A percentile compares a stretch with the other conserved stretches of the same genome.
Conservation (phyloP, 208 protist species). For the Leishmania tarentolae region DNA sequence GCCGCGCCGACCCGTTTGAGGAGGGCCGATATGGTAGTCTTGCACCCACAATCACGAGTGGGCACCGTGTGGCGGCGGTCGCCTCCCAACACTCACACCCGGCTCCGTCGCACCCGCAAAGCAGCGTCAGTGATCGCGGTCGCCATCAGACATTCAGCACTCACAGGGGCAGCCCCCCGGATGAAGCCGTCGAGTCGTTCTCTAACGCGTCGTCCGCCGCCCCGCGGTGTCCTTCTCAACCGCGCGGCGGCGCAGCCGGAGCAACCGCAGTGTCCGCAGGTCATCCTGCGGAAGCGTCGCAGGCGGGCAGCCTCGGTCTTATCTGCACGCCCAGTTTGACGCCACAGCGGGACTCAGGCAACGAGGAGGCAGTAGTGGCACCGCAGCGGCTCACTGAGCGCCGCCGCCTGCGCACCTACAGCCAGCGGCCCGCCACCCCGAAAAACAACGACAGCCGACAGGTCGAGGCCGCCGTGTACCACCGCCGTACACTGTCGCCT, state of each 20-base stretch:
- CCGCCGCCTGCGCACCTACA: constrained; percentile 40
- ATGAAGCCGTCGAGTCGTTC: not conserved
- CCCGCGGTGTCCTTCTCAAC: not conserved
- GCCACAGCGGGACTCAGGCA: constrained; percentile 14
- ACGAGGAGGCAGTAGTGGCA: not conserved
- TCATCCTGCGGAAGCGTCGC: constrained; percentile 2
- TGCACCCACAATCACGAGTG: not conserved
- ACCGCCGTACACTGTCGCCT: constrained; percentile 7
- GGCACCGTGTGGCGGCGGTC: not conserved
- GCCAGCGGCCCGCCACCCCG: constrained; percentile 18
- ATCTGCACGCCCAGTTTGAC: constrained; percentile 19
- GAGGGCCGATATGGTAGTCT: not conserved
- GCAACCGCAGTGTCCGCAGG: not conserved
- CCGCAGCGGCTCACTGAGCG: constrained; percentile 3
- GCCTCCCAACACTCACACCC: not conserved
- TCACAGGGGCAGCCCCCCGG: not conserved
- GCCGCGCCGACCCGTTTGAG: not conserved
- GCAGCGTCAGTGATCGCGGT: not conserved
- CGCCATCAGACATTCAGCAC: not conserved
- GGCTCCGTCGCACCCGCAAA: not conserved
- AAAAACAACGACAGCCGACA: constrained; percentile 34
- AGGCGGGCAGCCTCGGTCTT: constrained; percentile 22
- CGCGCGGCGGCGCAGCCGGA: not conserved
- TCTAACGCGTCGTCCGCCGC: not conserved
- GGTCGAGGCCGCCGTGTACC: constrained; percentile 37